Evolutionary conservation across 495 filamentous ascomycete genomes (phyloP).

Genomic region (Neurospora intermedia): DNA sequence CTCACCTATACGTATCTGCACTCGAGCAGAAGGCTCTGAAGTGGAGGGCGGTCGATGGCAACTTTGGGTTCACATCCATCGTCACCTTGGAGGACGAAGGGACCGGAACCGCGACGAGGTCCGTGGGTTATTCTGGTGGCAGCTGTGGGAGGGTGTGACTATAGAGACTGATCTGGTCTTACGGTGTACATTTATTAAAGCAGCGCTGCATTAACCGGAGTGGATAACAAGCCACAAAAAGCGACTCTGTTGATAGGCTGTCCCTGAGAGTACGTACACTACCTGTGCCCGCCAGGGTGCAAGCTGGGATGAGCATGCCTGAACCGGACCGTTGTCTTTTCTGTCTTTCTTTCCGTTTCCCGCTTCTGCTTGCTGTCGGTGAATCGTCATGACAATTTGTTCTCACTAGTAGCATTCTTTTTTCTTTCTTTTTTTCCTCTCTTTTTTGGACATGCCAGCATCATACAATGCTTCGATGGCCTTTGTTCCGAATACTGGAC

Average conservation of each 20-base stretch:
- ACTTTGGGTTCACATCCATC: neutral
- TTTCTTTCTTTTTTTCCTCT: neutral
- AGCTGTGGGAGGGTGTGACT: neutral
- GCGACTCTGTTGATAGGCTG: neutral
- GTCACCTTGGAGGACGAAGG: neutral
- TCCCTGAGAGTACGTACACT: neutral
- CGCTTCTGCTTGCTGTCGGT: neutral
- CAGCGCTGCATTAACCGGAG: neutral
- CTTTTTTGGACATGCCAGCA: neutral
- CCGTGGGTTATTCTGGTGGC: neutral
- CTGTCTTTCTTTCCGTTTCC: neutral
- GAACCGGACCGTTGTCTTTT: neutral
- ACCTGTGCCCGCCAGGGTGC: neutral
- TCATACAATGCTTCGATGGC: neutral
- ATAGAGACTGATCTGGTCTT: neutral
- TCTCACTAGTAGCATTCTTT: neutral
- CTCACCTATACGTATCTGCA: neutral
- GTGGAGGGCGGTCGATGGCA: neutral
- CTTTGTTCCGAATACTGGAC: neutral
- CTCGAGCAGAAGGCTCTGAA: neutral
- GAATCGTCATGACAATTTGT: neutral
- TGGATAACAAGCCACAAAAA: neutral
- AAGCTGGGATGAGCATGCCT: neutral
- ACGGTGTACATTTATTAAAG: neutral
- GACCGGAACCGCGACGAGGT: neutral